A percentile compares a stretch with the other conserved stretches of the same genome.
Evolutionary conservation across 2,329 filamentous ascomycete species (phyloP).

Genomic region (Cordyceps javanica): DNA sequence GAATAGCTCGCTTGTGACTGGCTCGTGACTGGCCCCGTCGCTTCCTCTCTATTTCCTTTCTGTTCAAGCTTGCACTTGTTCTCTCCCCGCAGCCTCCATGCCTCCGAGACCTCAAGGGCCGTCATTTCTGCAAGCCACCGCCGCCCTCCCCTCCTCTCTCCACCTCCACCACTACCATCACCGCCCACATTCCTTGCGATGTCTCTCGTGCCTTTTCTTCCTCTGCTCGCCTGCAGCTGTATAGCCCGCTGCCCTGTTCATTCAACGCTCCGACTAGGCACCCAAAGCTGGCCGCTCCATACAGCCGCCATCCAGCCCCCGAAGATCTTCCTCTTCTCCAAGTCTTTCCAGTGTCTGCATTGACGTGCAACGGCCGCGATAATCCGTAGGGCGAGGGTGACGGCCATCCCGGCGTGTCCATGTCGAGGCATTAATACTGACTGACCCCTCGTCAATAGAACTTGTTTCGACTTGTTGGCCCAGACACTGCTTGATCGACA

Average conservation of each 20-base stretch:
- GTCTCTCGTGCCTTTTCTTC: not conserved
- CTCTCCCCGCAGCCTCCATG: not conserved
- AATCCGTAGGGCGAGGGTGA: too few relatives aligned
- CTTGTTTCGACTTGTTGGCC: not conserved
- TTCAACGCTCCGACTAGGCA: too few relatives aligned
- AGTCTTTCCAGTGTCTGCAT: too few relatives aligned
- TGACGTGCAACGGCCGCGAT: too few relatives aligned
- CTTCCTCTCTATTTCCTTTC: too few relatives aligned
- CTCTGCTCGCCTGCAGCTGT: not conserved
- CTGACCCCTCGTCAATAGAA: not conserved
- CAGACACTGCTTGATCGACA: not conserved
- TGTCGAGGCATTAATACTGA: not conserved
- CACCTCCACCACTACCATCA: too few relatives aligned
- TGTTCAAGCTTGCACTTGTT: not conserved
- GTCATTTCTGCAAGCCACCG: not conserved
- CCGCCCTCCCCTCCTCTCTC: not conserved
- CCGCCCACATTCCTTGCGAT: not conserved
- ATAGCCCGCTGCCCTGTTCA: too few relatives aligned
- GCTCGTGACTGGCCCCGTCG: not conserved
- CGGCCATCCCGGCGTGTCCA: not conserved
- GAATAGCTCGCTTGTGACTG: conserved; percentile 7
- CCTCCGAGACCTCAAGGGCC: not conserved
- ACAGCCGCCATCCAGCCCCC: too few relatives aligned
- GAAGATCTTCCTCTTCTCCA: not conserved
- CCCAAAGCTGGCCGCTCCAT: too few relatives aligned